Conservation (phyloP, 331 rosid genomes). For the Quercus tomentella region DNA sequence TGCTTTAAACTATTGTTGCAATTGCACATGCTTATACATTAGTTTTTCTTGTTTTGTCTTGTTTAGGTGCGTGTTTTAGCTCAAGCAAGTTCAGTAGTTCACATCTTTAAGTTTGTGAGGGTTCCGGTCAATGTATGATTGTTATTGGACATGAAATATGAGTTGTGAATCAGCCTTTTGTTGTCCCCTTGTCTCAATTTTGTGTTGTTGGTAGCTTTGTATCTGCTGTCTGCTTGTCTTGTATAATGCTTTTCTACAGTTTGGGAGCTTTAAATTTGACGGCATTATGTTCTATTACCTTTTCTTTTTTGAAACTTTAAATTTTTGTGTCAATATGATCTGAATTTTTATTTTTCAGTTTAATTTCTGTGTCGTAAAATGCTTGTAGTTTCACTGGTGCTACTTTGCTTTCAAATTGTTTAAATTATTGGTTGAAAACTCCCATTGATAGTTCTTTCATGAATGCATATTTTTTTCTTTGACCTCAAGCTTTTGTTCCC, state of each 20-base stretch:
- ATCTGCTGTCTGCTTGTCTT: not conserved
- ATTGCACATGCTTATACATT: not conserved
- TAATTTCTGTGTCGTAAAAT: not conserved
- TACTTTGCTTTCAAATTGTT: not conserved
- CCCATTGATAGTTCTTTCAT: not conserved
- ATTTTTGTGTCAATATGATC: not conserved
- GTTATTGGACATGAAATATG: not conserved
- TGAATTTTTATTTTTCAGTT: not conserved
- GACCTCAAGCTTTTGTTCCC: not conserved
- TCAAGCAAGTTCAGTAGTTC: not conserved
- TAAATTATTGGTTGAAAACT: not conserved
- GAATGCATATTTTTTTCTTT: not conserved
- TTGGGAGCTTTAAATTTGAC: not conserved
- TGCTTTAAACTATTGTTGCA: not conserved
- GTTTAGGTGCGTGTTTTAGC: not conserved
- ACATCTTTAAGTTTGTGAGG: not conserved
- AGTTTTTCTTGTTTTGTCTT: not conserved
- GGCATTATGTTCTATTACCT: not conserved
- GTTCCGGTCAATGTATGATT: not conserved
- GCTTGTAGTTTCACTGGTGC: not conserved
- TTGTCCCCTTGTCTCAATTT: not conserved
- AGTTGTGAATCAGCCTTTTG: not conserved
- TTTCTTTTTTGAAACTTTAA: not conserved
- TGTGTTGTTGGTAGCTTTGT: not conserved
- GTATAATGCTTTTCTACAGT: not conserved